phyloP scores from a whole-genome alignment of 2,329 filamentous ascomycete genomes.

The Ophiosphaerella narmari region DNA sequence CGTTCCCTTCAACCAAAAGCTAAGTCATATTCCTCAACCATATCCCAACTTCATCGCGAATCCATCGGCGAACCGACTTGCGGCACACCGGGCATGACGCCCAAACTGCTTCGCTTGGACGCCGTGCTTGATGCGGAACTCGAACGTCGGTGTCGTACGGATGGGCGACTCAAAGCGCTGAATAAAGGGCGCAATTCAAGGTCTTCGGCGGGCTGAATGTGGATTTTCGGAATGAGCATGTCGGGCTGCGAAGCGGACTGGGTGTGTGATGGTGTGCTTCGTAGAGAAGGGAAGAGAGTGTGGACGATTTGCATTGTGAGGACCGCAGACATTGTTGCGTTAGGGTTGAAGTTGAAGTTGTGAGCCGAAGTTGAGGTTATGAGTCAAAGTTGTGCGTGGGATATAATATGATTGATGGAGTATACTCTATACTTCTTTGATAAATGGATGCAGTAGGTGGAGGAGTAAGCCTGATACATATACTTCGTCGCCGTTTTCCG shows the following conservation, averaged over 20 bases:
- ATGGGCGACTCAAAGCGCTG: not conserved
- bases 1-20: too few relatives aligned
- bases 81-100: not conserved
- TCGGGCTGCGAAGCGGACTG: not conserved
- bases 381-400: not conserved
- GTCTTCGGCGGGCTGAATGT: slow-evolving; percentile 3
- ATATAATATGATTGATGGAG: not conserved
- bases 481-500: not conserved
- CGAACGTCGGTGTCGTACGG: slow-evolving; percentile 1
- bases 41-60: not conserved
- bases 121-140: slow-evolving; percentile 2
- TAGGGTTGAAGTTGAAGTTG: not conserved
- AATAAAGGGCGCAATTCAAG: slow-evolving; percentile 6
- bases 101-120: slow-evolving; percentile 1
- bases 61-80: not conserved
- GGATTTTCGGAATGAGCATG: not conserved
- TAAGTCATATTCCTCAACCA: not conserved
- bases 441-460: not conserved
- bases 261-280: not conserved
- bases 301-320: slow-evolving; percentile 10
- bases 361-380: not conserved
- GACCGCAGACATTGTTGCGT: slow-evolving; percentile 6
- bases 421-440: not conserved
- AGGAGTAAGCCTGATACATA: not conserved
- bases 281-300: slow-evolving; percentile 7